These are phyloP conservation scores for Bombardia bombarda DNA, from an alignment of 495 filamentous ascomycete genomes.

Conservation along the genomic window DNA sequence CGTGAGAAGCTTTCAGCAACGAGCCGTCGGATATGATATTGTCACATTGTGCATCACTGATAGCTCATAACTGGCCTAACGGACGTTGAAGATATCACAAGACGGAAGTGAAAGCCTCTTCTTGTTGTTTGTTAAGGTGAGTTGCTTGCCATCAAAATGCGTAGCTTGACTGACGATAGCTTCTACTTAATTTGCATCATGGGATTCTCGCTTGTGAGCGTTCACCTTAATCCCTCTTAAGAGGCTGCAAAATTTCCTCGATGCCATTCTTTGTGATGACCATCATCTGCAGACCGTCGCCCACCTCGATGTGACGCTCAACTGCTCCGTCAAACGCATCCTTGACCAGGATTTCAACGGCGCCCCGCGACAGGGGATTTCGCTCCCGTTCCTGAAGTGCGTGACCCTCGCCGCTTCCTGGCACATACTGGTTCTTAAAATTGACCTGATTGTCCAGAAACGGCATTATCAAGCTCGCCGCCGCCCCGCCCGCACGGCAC, in stretches of 20 bases:
- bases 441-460: conserved; percentile 99
- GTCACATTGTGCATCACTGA: no score
- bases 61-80: no score
- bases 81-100: no score
- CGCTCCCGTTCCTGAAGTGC: conserved; percentile 63
- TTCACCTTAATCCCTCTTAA: conserved; percentile 69
- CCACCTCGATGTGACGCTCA: conserved; percentile 97
- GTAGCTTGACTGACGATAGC: no score
- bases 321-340: conserved; percentile 97
- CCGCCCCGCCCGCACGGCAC: conserved; percentile 91
- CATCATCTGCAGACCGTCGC: conserved; percentile 93
- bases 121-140: no score
- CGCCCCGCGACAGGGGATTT: conserved; percentile 53
- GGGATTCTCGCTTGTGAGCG: no score
- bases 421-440: conserved; percentile 96
- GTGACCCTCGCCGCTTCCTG: conserved; percentile 78
- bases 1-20: no score
- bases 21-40: no score
- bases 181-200: no score
- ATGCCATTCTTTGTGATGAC: conserved; percentile 81
- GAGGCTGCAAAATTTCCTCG: conserved; percentile 69
- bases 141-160: no score
- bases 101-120: no score
- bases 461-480: conserved; percentile 94
- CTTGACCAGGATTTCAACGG: conserved; percentile 80